These are phyloP conservation scores for Tuber melanosporum DNA, from an alignment of 495 filamentous ascomycete species.

Conservation along the genomic window DNA sequence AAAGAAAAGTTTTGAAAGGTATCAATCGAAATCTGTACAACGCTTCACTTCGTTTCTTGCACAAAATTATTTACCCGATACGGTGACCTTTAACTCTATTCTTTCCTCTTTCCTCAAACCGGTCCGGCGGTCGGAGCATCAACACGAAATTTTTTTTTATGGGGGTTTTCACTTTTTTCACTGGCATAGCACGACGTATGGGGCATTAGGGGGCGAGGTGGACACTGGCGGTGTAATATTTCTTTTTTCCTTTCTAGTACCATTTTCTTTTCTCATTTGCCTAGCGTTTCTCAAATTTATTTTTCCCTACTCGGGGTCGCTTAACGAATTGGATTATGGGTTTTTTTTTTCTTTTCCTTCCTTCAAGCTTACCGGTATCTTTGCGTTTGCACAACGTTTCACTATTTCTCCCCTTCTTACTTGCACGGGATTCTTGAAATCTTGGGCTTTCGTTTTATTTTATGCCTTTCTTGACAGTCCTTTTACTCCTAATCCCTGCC, in stretches of 20 bases:
- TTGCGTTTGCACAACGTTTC: not conserved
- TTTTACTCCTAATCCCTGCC: not conserved
- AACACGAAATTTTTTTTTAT: not conserved
- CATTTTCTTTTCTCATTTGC: not conserved
- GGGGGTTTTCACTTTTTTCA: not conserved
- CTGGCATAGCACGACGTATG: not conserved
- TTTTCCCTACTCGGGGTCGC: not conserved
- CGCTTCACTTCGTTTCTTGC: constrained; percentile 22
- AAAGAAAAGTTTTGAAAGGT: constrained; percentile 1
- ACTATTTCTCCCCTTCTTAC: not conserved
- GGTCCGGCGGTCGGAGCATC: not conserved
- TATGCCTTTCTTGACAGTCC: not conserved
- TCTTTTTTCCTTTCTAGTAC: not conserved
- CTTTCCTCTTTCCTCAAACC: not conserved
- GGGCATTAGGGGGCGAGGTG: not conserved
- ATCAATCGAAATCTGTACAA: constrained; percentile 24
- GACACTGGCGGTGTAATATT: not conserved
- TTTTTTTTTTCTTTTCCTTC: not conserved
- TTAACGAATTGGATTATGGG: not conserved
- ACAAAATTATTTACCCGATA: constrained; percentile 23
- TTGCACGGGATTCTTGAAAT: not conserved
- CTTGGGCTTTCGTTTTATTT: not conserved
- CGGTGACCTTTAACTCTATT: constrained; percentile 22
- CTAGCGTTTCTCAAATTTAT: not conserved
- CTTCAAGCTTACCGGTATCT: not conserved